phyloP scores from a whole-genome alignment of 495 filamentous ascomycete species.

The Lepidopterella palustris region DNA sequence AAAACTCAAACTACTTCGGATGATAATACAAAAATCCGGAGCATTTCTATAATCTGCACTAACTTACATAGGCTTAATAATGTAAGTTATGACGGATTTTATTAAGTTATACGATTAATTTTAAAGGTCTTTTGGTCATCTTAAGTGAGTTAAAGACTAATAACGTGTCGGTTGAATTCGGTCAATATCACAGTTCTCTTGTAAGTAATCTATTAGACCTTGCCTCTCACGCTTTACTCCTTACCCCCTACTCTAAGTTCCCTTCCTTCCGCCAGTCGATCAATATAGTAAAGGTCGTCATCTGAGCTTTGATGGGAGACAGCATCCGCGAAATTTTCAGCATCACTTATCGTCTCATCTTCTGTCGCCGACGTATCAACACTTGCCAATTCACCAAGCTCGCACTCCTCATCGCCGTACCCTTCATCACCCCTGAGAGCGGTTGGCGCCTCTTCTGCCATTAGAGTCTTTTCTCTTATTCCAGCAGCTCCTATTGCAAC shows the following conservation, averaged over 20 bases:
- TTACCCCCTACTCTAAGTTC: neutral
- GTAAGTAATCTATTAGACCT: neutral
- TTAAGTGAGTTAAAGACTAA: neutral
- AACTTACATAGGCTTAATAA: neutral
- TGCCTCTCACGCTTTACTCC: neutral
- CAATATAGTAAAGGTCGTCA: neutral
- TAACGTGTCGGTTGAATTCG: neutral
- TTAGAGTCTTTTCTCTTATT: neutral
- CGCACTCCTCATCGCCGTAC: neutral
- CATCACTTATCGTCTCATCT: neutral
- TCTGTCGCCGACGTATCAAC: neutral
- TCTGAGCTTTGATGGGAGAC: neutral
- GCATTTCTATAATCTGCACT: neutral
- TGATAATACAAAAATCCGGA: neutral
- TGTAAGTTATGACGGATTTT: neutral
- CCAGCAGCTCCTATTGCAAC: neutral
- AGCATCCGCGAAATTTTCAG: neutral
- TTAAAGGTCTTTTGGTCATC: neutral
- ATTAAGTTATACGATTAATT: neutral
- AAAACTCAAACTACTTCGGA: neutral
- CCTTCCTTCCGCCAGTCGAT: neutral
- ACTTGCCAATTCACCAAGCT: neutral
- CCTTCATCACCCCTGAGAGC: neutral
- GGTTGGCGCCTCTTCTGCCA: neutral
- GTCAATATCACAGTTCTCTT: neutral